Base-by-base conservation (phyloP, 805 yeast species). In the Blastobotrys terrestris region DNA sequence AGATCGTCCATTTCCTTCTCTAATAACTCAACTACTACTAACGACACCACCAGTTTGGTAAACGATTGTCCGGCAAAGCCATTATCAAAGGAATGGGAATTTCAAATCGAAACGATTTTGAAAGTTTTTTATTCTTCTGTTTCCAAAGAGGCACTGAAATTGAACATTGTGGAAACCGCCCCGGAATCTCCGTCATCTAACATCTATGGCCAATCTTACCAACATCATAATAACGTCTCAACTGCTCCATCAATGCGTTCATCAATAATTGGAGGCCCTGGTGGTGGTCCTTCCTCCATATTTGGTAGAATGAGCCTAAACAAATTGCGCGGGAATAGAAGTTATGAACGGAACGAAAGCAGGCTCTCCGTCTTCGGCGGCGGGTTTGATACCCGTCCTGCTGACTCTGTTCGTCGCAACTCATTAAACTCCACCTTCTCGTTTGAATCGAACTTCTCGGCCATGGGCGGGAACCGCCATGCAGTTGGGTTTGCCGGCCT, bases 361-460 rank as follows among this genome's bases (percentile, higher is more conserved):
- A 48, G 62, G 31, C 21, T 58, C 14, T 47, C 48, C 14, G 22
- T 16, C 8, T 21, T 26, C 11, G 46, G 46, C 31, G 26, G 55
- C 3, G 16, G 35, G 13, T 31, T 31, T 39, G 54, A 51, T n/a
- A n/a, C n/a, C 26, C 50, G 50, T 4, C 19, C 50, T 5, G 35
- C 39, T 18, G 55, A 52, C 39, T 48, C 54, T 5, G n/a, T 46
- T 7, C 50, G 62, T 15, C 53, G 60, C 11, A 54, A 59, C 58
- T 44, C 61, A 21, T 15, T 54, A 59, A 31, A 53, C 46, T 66
- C 73, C 15, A 60, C 71, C 44, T 60, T 76, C 45, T 69, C 80
- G 43, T 60, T 73, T 54, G 69, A 75, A 55, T 63, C 72, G 6
- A 49, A 57, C 55, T 58, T 52, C 35, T 47, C 65, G 44, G 50